Percentiles rank a stretch among this genome's conserved stretches.
These are phyloP conservation scores for Pichia rugopelliculosa DNA, from an alignment of 805 yeast genomes.

Conservation along the genomic window DNA sequence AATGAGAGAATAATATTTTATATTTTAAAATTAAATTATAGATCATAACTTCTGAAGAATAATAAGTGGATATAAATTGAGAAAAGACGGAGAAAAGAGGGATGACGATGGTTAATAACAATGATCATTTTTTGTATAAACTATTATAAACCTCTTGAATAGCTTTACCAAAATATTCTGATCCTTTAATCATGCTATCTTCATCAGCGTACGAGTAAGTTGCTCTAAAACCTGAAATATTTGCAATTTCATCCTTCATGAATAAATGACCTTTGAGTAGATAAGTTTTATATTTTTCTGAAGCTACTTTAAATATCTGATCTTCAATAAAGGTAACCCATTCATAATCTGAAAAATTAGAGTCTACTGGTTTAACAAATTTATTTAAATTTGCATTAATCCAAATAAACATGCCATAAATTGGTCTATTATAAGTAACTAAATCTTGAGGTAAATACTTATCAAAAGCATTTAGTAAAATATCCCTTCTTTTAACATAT, in stretches of 20 bases:
- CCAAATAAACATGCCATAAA: constrained; percentile 40
- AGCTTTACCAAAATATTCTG: constrained; percentile 23
- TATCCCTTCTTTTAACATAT: constrained; percentile 59
- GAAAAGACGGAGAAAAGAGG: not conserved
- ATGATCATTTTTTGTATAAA: constrained; percentile 7
- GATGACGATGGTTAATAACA: not conserved
- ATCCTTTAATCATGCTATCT: constrained; percentile 19
- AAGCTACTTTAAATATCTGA: constrained; percentile 18
- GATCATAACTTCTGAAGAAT: no score
- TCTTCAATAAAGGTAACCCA: constrained; percentile 29
- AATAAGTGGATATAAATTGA: not conserved
- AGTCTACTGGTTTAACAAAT: constrained; percentile 32
- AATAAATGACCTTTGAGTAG: constrained; percentile 32
- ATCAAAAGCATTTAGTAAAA: constrained; percentile 44
- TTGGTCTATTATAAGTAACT: constrained; percentile 35
- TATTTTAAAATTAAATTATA: no score
- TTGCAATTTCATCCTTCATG: constrained; percentile 18
- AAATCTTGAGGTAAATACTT: constrained; percentile 39
- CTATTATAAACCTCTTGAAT: constrained; percentile 13
- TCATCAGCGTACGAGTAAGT: constrained; percentile 26
- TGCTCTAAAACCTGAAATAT: constrained; percentile 26
- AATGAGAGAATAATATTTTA: no score
- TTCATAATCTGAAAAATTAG: constrained; percentile 28
- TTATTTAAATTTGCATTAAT: constrained; percentile 34
- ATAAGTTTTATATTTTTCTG: constrained; percentile 20